Evolutionary conservation across 2,329 filamentous ascomycete species (phyloP), one percentile per base, ranked within the genome.

Genomic region (Apiospora kogelbergensis): DNA sequence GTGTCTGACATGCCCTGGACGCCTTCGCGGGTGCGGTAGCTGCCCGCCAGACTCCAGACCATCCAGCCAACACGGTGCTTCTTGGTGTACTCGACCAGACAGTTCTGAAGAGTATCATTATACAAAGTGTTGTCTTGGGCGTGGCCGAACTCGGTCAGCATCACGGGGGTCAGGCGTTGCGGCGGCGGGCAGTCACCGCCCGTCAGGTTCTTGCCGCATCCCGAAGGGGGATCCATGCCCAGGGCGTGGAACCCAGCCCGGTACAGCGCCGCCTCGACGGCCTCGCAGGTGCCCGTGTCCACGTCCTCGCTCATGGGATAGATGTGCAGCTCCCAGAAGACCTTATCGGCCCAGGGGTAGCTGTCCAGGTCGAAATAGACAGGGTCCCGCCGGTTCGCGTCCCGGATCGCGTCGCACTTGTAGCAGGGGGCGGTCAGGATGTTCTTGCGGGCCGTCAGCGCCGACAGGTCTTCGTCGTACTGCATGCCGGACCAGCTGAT

Each of bases 401-500:
- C 83, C 63, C 82, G 72, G 77, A 81, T 71, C 77, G 81, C 78
- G 9, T 77, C 77, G 65, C 82, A 81, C 48, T 77, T 78, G 75
- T 85, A 85, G 67, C 79, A 80, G 2, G 78, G 81, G 13, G 78
- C 79, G 63, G 81, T 81, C 45, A 81, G 78, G 41, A 82, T 76
- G 70, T 83, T 81, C 42, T 81, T 78, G 26, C 77, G 76, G 0
- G 78, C 74, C 20, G 80, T 83, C 11, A 85, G 77, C 2, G 83
- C 82, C 0, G 79, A 80, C 2, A 85, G 74, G 66, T 82, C 83
- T 30, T 84, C 80, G 69, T 85, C 83, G 74, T 80, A 86, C 71
- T 84, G 81, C 72, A 85, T 79, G 0, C 84, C 84, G 17, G 83
- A 84, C 76, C 84, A 82, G 67, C 83, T 84, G 70, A 86, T 83